Percentiles rank a stretch among this genome's conserved stretches.
Evolutionary conservation across 78 protist species (phyloP).

Genomic region (Dictyostelium purpureum): DNA sequence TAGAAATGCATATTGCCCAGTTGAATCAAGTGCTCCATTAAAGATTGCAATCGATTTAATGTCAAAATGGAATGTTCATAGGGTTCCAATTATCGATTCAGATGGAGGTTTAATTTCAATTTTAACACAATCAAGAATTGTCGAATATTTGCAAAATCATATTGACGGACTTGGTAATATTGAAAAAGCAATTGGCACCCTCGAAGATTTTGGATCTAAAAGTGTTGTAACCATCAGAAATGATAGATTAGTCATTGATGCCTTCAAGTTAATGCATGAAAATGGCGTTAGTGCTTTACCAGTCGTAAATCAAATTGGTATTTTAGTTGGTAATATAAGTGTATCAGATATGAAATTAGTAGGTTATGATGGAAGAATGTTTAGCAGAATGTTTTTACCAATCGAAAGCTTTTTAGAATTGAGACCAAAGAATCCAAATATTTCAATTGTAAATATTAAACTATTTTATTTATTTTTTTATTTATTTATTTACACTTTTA

Average conservation of each 20-base stretch:
- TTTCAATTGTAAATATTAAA: not conserved
- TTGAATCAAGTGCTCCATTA: constrained; percentile 55
- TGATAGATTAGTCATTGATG: constrained; percentile 34
- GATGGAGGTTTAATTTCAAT: constrained; percentile 44
- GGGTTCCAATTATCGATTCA: constrained; percentile 51
- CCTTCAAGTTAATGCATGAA: constrained; percentile 42
- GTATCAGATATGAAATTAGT: constrained; percentile 56
- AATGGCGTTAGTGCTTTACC: constrained; percentile 38
- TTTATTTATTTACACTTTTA: not conserved
- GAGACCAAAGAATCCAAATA: constrained; percentile 42
- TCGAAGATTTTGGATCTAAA: not conserved
- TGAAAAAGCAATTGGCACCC: not conserved
- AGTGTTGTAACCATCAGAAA: not conserved
- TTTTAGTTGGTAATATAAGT: constrained; percentile 39
- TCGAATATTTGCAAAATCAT: constrained; percentile 17
- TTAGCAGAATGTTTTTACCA: constrained; percentile 41
- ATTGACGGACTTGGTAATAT: not conserved
- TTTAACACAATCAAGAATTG: constrained; percentile 41
- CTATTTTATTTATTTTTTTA: not conserved
- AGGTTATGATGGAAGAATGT: constrained; percentile 42
- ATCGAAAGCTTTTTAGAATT: constrained; percentile 18
- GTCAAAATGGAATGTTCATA: constrained; percentile 68
- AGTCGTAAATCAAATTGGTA: constrained; percentile 25
- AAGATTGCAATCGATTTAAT: constrained; percentile 40
- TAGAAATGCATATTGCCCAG: constrained; percentile 53